These are phyloP conservation scores for Xylariaceae sp. DNA, from an alignment of 2,329 filamentous ascomycete species.

Conservation along the genomic window DNA sequence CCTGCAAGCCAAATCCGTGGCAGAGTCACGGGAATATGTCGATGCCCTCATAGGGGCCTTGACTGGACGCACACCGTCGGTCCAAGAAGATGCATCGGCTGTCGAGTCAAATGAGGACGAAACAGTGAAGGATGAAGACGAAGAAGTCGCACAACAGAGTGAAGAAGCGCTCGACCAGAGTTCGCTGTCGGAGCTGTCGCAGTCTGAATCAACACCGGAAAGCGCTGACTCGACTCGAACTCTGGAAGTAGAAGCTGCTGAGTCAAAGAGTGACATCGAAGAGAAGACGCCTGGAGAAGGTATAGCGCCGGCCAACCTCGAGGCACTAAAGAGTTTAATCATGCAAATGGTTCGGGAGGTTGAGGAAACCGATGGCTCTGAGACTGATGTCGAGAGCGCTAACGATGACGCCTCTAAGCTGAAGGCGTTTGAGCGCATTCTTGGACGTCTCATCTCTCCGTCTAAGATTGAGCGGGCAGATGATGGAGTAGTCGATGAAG, in stretches of 20 bases:
- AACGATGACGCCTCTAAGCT: slow-evolving; percentile 37
- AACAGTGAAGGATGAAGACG: slow-evolving; percentile 6
- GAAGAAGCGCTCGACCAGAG: slow-evolving; percentile 6
- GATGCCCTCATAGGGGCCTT: slow-evolving; percentile 48
- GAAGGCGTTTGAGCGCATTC: slow-evolving; percentile 46
- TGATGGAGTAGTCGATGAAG: slow-evolving; percentile 1
- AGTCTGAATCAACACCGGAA: background rate
- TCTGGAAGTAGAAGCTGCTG: slow-evolving; percentile 9
- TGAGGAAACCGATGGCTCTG: slow-evolving; percentile 31
- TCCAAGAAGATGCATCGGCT: slow-evolving; percentile 1
- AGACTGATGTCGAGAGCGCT: slow-evolving; percentile 25
- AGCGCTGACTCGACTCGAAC: background rate
- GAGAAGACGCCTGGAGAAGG: slow-evolving; percentile 26
- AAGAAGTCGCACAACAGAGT: background rate
- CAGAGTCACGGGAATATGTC: slow-evolving; percentile 45
- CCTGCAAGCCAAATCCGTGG: slow-evolving; percentile 40
- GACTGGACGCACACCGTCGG: slow-evolving; percentile 29
- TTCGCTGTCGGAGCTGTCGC: background rate
- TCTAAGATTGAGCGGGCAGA: slow-evolving; percentile 25
- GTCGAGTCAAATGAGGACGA: slow-evolving; percentile 10
- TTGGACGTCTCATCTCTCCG: slow-evolving; percentile 44
- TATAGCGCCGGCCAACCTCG: slow-evolving; percentile 6
- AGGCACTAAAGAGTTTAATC: slow-evolving; percentile 43
- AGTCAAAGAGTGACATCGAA: slow-evolving; percentile 3
- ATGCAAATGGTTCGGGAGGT: slow-evolving; percentile 45